Evolutionary conservation across 225 moss, liverwort and hornwort species (phyloP).

Genomic region (Pseudisothecium myosuroides): DNA sequence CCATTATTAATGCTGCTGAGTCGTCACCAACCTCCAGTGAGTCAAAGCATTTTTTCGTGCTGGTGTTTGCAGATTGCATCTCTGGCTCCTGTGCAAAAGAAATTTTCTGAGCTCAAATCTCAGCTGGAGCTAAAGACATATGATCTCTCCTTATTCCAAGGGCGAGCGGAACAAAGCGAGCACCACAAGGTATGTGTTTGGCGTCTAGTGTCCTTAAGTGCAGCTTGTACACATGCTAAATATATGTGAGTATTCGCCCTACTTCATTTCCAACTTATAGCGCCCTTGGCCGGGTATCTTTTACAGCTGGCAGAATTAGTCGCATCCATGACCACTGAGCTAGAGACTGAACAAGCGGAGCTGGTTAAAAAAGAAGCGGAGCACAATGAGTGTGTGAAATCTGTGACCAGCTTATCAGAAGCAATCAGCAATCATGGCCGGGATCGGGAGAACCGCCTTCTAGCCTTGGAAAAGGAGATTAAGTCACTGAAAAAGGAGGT

Average conservation of each 20-base stretch:
- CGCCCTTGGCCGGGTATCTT: background rate
- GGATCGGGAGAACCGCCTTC: conserved; percentile 57
- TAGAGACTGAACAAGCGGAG: conserved; percentile 51
- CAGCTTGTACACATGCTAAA: background rate
- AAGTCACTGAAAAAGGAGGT: conserved; percentile 71
- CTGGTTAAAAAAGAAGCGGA: conserved; percentile 45
- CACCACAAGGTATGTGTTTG: conserved; percentile 68
- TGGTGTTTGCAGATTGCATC: conserved; percentile 63
- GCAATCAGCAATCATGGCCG: conserved; percentile 65
- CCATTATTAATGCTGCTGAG: background rate
- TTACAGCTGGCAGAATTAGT: conserved; percentile 72
- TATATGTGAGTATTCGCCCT: background rate
- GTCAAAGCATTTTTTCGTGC: background rate
- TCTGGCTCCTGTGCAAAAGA: conserved; percentile 63
- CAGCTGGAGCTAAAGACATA: conserved; percentile 87
- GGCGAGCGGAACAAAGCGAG: conserved; percentile 88
- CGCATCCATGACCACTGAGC: conserved; percentile 47
- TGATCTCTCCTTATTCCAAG: conserved; percentile 81
- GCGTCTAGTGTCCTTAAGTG: background rate
- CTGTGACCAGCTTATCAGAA: conserved; percentile 45
- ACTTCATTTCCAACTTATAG: background rate
- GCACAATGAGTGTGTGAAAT: conserved; percentile 46
- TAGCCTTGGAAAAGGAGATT: conserved; percentile 67
- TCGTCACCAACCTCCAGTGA: background rate
- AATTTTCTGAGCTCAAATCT: conserved; percentile 64